phyloP scores from a whole-genome alignment of 768 basidiomycete species.

The Russula ochroleuca region DNA sequence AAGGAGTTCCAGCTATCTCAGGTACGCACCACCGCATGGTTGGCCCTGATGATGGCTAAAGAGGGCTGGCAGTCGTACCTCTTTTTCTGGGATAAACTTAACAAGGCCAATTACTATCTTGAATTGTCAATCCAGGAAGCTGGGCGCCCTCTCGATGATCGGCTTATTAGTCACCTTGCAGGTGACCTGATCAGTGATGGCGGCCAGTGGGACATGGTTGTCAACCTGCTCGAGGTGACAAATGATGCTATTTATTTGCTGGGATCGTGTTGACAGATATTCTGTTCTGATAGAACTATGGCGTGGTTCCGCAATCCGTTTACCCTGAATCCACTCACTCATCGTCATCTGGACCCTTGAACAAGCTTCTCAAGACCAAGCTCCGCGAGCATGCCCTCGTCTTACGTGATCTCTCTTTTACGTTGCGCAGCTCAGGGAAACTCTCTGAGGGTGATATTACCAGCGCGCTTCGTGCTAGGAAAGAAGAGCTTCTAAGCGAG shows the following conservation, averaged over 20 bases:
- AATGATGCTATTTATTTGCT: neutral
- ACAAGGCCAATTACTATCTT: conserved; percentile 90
- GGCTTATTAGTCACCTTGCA: conserved; percentile 74
- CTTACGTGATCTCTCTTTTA: conserved; percentile 59
- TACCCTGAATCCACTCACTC: conserved; percentile 87
- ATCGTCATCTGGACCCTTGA: conserved; percentile 64
- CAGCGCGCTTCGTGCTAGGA: conserved; percentile 67
- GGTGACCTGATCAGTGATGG: conserved; percentile 81
- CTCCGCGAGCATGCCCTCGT: conserved; percentile 86
- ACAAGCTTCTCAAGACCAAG: conserved; percentile 80
- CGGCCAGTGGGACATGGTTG: conserved; percentile 93
- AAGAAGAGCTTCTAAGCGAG: conserved; percentile 80
- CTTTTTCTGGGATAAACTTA: conserved; percentile 96
- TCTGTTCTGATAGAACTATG: conserved; percentile 53
- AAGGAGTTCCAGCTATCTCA: conserved; percentile 91
- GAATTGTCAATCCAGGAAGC: conserved; percentile 82
- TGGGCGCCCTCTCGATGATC: conserved; percentile 74
- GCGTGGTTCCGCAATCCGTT: conserved; percentile 75
- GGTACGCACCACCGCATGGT: conserved; percentile 38
- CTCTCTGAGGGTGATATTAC: conserved; percentile 47
- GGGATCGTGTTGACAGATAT: neutral
- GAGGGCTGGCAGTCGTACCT: conserved; percentile 59
- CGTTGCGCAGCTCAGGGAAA: conserved; percentile 45
- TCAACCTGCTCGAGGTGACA: conserved; percentile 58
- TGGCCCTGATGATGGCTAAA: neutral